A percentile compares a stretch with the other conserved stretches of the same genome.
phyloP scores from a whole-genome alignment of 2,329 filamentous ascomycete genomes.

The Hypoxylon sp. region DNA sequence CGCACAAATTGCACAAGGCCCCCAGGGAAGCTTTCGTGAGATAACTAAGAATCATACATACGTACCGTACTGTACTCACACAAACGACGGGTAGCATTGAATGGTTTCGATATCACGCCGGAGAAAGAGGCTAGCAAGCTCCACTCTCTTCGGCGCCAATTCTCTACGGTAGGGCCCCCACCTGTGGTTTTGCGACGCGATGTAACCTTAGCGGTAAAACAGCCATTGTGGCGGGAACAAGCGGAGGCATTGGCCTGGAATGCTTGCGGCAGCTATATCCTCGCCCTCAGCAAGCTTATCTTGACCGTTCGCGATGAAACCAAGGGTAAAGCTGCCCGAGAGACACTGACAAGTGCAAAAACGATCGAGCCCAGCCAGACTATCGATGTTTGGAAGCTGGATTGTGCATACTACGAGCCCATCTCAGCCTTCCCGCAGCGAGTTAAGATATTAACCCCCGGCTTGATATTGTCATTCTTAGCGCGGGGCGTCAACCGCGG shows the following conservation, averaged over 20 bases:
- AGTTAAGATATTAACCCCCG: slow-evolving; percentile 50
- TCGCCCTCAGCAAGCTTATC: slow-evolving; percentile 17
- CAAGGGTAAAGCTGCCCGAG: slow-evolving; percentile 9
- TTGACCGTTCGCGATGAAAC: slow-evolving; percentile 13
- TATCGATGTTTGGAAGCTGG: slow-evolving; percentile 60
- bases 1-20: no score
- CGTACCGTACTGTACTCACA: no score
- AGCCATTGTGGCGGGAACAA: slow-evolving; percentile 25
- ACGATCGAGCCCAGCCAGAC: not conserved
- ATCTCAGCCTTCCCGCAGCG: slow-evolving; percentile 56
- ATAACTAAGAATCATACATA: no score
- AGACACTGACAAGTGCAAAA: not conserved
- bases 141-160: slow-evolving; percentile 12
- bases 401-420: slow-evolving; percentile 58
- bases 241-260: slow-evolving; percentile 20
- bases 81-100: no score
- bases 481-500: slow-evolving; percentile 31
- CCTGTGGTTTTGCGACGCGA: not conserved
- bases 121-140: slow-evolving; percentile 21
- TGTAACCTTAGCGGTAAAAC: slow-evolving; percentile 21
- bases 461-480: slow-evolving; percentile 59
- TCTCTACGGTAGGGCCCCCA: slow-evolving; percentile 5
- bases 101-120: slow-evolving; percentile 18
- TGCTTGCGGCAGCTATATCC: slow-evolving; percentile 13
- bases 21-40: no score